Base-by-base conservation (phyloP, 495 filamentous ascomycete species). In the Entonaema liquescens region DNA sequence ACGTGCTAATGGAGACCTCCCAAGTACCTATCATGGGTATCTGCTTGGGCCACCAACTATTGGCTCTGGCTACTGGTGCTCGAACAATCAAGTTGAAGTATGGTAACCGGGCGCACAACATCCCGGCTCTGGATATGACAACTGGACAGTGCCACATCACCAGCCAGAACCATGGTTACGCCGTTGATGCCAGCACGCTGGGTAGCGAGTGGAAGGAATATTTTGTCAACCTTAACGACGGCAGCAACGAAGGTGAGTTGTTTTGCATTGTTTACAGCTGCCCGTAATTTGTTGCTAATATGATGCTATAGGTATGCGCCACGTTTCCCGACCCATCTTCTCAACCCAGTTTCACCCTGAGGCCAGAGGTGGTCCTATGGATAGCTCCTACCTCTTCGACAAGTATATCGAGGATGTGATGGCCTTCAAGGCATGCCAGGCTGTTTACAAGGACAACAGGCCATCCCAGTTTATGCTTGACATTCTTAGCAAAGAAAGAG, bases 91-190 rank as follows among this genome's bases (percentile, higher is more conserved):
- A 98, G 88, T 86, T 98, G 75, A 97, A 96, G 85, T 98, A 98
- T 79, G 94, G 94, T 77, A 98, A 98, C 88, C 90, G 94, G 71
- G 94, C 93, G 36, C 93, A 99, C 85, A 99, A 99, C 83, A 98
- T 99, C 72, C 95, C 95, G 15, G 93, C 93, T 58, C 84, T 98
- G 47, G 96, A 98, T 75, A 84, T 96, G 77, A 96, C 92, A 59
- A 97, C 95, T 29, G 96, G 96, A 25, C 91, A 93, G 79, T 98
- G 95, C 89, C 95, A 98, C 84, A 98, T 98, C 82, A 98, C 95
- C 50, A 91, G 88, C 75, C 95, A 99, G 85, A 99, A 99, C 83
- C 95, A 99, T 81, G 95, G 95, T 50, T 99, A 99, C 75, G 95
- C 95, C 17, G 94, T 99, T 50, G 95, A 98, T 76, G 88, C 93